Evolutionary conservation across 345 rosid genomes (phyloP).

Genomic region (Pugionium cornutum): DNA sequence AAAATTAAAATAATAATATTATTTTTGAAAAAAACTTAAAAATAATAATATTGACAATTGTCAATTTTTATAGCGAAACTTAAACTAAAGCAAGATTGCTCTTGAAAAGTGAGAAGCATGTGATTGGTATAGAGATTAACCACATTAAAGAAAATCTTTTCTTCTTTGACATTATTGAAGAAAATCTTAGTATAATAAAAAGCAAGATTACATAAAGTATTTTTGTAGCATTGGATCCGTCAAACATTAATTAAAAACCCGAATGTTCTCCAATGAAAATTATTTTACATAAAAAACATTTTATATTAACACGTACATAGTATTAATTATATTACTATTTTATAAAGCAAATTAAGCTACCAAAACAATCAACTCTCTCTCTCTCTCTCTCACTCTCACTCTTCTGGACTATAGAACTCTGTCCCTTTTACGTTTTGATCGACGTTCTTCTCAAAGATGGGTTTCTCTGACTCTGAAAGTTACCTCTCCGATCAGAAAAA

Average conservation of each 20-base stretch:
- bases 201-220: constrained; percentile 39
- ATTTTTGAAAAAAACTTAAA: not conserved
- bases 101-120: constrained; percentile 38
- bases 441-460: constrained; percentile 24
- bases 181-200: constrained; percentile 24
- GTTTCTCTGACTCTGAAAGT: constrained; percentile 25
- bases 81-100: constrained; percentile 26
- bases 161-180: no score
- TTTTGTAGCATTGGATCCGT: constrained; percentile 44
- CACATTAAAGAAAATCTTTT: not conserved
- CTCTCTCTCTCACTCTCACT: constrained; percentile 10
- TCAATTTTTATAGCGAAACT: no score
- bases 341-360: constrained; percentile 32
- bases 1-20: no score
- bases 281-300: not conserved
- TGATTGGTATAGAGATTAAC: constrained; percentile 39
- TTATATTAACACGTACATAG: not conserved
- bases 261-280: constrained; percentile 33
- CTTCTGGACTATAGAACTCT: constrained; percentile 9
- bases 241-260: constrained; percentile 34
- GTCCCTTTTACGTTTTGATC: not conserved
- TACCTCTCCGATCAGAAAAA: constrained; percentile 17
- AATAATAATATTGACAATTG: constrained; percentile 20
- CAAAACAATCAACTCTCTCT: constrained; percentile 20
- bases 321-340: not conserved